Percentiles rank a stretch among this genome's conserved stretches.
Conservation (phyloP, 805 yeast species). For the Saccharomycopsis sp. region DNA sequence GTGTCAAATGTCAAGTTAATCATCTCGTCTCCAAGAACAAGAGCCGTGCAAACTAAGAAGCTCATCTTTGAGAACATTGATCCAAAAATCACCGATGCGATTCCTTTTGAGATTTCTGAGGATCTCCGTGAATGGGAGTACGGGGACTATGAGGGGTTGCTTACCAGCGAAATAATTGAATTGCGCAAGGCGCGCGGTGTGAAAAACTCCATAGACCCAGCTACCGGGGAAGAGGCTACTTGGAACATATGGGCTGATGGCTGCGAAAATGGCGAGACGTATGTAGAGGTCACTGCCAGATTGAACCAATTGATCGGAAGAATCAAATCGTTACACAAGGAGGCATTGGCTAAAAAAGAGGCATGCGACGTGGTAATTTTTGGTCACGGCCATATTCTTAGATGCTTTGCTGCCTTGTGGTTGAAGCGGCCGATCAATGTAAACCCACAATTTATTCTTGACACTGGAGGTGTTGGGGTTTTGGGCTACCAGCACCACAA, state of each 20-base stretch:
- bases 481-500: constrained; percentile 82
- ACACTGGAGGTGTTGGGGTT: constrained; percentile 95
- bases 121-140: constrained; percentile 93
- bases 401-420: constrained; percentile 91
- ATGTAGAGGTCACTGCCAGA: constrained; percentile 59
- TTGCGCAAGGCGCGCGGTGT: constrained; percentile 56
- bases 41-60: constrained; percentile 73
- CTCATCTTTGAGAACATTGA: constrained; percentile 49
- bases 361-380: constrained; percentile 73
- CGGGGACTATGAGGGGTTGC: constrained; percentile 88
- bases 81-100: constrained; percentile 34
- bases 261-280: constrained; percentile 82
- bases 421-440: constrained; percentile 44
- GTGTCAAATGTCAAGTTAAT: constrained; percentile 58
- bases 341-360: constrained; percentile 42
- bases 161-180: constrained; percentile 58
- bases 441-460: constrained; percentile 79
- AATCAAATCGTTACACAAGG: constrained; percentile 53
- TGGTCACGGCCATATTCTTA: constrained; percentile 90
- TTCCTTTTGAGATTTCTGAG: constrained; percentile 47
- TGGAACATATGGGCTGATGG: constrained; percentile 93
- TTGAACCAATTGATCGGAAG: constrained; percentile 63
- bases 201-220: constrained; percentile 20
- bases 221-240: constrained; percentile 22
- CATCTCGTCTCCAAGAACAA: constrained; percentile 70